Base-by-base conservation (phyloP, 768 basidiomycete genomes). In the Lactarius evosmus region DNA sequence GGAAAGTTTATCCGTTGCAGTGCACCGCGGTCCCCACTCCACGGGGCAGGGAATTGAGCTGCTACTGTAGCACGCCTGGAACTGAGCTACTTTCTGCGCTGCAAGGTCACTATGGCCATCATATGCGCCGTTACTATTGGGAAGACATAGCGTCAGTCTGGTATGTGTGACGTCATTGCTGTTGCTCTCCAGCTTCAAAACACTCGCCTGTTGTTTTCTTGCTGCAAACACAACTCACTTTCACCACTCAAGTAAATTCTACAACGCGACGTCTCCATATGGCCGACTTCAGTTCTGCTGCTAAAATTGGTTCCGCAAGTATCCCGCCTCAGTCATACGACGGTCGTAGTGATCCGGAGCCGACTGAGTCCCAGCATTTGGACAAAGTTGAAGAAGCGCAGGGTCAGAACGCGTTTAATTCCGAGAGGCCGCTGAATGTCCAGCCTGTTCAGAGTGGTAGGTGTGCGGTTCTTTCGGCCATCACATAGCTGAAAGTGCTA, bases 361-460 rank as follows among this genome's bases (percentile, higher is more conserved):
- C 46, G 52, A 7, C 38, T 32, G 55, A 65, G 38, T 50, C 22
- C 19, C 51, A 50, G 7, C 22, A 19, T 14, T 34, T 25, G 41
- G 25, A 41, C 11, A 9, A 27, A 25, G 27, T 22, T 9, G 53
- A 56, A 32, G 53, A 46, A 4, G 22, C 4, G 12, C 16, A 60
- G 19, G 67, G 70, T 16, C 58, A 57, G 54, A 75, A 68, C 12
- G 76, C 75, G 2, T 75, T 58, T 33, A 66, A 64, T 29, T 63
- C 62, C 0, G 65, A 64, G 52, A 72, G 78, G 19, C 79, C 79
- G 0, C 52, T 80, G 17, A 73, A 70, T 50, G 78, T 77, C 25
- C 53, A 74, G 55, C 76, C 79, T 2, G 74, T 38, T 22, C 38
- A n/a, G 27, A 7, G 69, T 9, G 70, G 74, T 25, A 72, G 71